Base-by-base conservation (phyloP, 2,329 filamentous ascomycete genomes). In the Colletotrichum euphorbiae region DNA sequence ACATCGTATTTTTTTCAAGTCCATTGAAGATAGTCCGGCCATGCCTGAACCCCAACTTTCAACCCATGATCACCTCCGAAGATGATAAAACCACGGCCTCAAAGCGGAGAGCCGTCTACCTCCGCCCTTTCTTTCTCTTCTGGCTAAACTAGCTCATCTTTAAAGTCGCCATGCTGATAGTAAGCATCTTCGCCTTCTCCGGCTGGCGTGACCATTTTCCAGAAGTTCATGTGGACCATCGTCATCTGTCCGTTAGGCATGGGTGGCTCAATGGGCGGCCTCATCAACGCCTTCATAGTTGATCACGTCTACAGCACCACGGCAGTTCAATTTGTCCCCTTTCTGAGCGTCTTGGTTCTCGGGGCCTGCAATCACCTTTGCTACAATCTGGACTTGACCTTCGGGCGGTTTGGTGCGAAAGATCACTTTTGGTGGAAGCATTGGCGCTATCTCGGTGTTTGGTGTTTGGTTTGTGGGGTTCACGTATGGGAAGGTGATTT, bases 351-450 rank as follows among this genome's bases (percentile, higher is more conserved):
- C 1, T 19, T 43, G 1, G 15, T 56, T 6, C 11, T 56, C 15
- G 36, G 52, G 5, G 38, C 52, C 13, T 56, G 52, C 52, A 56
- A 43, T 1, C 21, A 56, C 21, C 24, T 56, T 1, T 56, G 19
- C 19, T 56, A 56, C 9, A 60, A 60, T 19, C 24, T 51, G 19
- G 57, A 60, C 31, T 33, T 60, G 8, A 21, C 48, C 3, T 31
- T 51, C 8, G 57, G 57, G 19, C 51, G 57, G 57, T 60, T 60
- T 7, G 45, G 57, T 6, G 45, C 45, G 2, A 45, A 2, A 21
- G 45, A 42, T n/a, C 57, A 60, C 15, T 60, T 60, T 13, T 51
- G 45, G 57, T 51, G 45, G 57, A 42, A 45, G 57, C 45, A 60
- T 17, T 60, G 57, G 57, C 57, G 57, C 17, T 60, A 51, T 33